phyloP scores from a whole-genome alignment of 495 filamentous ascomycete genomes.

The Entonaema liquescens region DNA sequence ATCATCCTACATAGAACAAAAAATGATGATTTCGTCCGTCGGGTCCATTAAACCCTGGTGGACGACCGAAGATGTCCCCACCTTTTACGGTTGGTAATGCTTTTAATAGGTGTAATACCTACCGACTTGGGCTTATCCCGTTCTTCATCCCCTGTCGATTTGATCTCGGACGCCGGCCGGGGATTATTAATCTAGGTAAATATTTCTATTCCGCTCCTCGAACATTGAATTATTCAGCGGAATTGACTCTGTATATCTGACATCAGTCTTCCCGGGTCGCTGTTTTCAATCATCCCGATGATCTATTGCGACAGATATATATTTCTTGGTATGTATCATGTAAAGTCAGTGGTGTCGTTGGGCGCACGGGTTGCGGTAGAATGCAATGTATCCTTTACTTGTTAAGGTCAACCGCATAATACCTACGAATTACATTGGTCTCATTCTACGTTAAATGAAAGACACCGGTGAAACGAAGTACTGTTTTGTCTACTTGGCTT shows the following conservation, averaged over 20 bases:
- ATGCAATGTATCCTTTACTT: too few relatives aligned
- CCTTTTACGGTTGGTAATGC: neutral
- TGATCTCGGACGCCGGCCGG: neutral
- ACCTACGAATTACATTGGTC: too few relatives aligned
- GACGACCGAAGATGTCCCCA: neutral
- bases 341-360: too few relatives aligned
- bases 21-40: neutral
- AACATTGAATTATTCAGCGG: neutral
- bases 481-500: too few relatives aligned
- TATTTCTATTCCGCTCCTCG: neutral
- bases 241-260: neutral
- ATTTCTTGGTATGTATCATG: too few relatives aligned
- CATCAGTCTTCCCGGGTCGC: too few relatives aligned
- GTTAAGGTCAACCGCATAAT: too few relatives aligned
- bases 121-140: neutral
- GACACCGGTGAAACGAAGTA: too few relatives aligned
- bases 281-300: too few relatives aligned
- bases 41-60: neutral
- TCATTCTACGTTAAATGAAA: too few relatives aligned
- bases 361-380: too few relatives aligned
- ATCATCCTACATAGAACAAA: neutral
- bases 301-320: too few relatives aligned
- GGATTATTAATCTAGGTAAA: neutral
- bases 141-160: neutral
- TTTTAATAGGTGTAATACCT: neutral